Evolutionary conservation across 805 yeast genomes (phyloP), one percentile per base, ranked within the genome.

Genomic region (Cyberlindnera meyerae): DNA sequence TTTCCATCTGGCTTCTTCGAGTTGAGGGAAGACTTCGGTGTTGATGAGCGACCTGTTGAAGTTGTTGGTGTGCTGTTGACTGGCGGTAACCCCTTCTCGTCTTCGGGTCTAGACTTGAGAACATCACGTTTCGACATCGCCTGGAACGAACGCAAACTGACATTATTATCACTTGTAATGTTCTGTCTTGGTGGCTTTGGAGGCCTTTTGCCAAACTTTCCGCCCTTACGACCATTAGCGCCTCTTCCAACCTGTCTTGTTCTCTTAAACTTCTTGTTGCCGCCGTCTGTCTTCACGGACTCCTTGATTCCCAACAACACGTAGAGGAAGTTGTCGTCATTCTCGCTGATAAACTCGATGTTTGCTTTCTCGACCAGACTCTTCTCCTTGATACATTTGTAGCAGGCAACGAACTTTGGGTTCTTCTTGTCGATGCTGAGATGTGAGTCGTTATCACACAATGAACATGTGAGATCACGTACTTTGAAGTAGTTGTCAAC

Each of bases 261-360:
- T 41, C 61, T 52, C 15, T 33, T 44, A 20, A 42, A 32, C 28
- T 37, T 42, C 24, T 29, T 37, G 27, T 21, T 22, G 7, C 43
- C 6, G 7, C 43, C 6, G 21, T 36, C 43, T 8, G 44, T 14
- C 33, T 49, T 47, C 18, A 36, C 40, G 26, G 36, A 43, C 32
- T 64, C 79, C 44, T 68, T 70, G 27, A 75, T 62, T 0, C 77
- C 78, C 21, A 77, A 54, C 18, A 71, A 58, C 11, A 60, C 66
- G 33, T 61, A 68, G 14, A 76, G 53, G 41, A 76, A 76, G 15
- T 50, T 61, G 11, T 70, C 75, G 37, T 67, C 68, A 20, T 60
- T 53, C 46, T 75, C 80, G 36, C 72, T 66, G 2, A 66, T 57
- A 39, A 66, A 66, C 5, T 44, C 46, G 0, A 39, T 31, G 27